Evolutionary conservation across 2,329 filamentous ascomycete species (phyloP).

Genomic region (Verticillium dahliae): DNA sequence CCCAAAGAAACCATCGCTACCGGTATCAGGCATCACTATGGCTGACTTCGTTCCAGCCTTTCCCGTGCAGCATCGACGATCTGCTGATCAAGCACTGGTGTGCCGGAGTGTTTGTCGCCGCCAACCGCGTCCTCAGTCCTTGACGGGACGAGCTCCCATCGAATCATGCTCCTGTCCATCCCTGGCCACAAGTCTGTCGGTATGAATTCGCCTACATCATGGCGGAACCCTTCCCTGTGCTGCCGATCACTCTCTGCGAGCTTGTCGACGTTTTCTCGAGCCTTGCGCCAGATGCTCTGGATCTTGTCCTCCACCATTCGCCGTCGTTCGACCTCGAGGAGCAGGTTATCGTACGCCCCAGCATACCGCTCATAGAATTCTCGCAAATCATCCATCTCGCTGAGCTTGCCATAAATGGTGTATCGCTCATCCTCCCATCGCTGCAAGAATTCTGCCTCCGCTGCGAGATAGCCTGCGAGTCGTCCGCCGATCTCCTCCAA

Average conservation of each 20-base stretch:
- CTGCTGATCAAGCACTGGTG: conserved; percentile 20
- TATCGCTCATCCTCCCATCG: conserved; percentile 71
- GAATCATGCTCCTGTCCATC: conserved; percentile 53
- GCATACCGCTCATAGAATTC: conserved; percentile 86
- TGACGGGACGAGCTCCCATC: conserved; percentile 40
- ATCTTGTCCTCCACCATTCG: conserved; percentile 68
- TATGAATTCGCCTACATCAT: conserved; percentile 78
- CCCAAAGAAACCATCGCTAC: background rate
- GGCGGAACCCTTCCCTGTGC: conserved; percentile 70
- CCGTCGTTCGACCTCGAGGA: conserved; percentile 77
- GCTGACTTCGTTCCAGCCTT: conserved; percentile 13
- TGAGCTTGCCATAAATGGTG: conserved; percentile 60
- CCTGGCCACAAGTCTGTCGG: conserved; percentile 85
- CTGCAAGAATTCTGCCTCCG: conserved; percentile 55
- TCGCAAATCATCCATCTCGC: conserved; percentile 69
- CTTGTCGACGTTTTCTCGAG: conserved; percentile 68
- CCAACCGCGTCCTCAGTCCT: conserved; percentile 14
- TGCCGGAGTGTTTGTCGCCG: conserved; percentile 10
- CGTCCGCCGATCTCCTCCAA: conserved; percentile 63
- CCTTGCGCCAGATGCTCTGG: conserved; percentile 67
- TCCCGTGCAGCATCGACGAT: conserved; percentile 19
- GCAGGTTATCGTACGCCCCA: conserved; percentile 73
- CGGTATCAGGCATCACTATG: background rate
- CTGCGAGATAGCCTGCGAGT: conserved; percentile 58
- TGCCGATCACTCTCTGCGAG: conserved; percentile 66